Evolutionary conservation across 1,139 yeast species (phyloP).

Genomic region (Geotrichum bryndzae): DNA sequence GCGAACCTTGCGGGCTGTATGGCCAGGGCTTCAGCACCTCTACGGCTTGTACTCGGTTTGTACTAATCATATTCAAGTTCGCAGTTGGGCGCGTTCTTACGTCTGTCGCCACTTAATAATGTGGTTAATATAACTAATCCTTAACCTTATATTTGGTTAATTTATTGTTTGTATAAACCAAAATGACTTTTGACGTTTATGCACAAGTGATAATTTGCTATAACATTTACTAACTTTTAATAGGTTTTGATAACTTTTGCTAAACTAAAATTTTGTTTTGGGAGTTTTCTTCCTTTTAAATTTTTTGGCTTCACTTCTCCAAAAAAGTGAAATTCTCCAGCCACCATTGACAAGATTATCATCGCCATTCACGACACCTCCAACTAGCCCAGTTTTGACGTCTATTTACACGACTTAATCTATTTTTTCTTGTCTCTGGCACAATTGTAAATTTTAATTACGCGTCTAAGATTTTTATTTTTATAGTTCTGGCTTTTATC

Average conservation of each 20-base stretch:
- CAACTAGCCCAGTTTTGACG: not conserved
- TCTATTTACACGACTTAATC: not conserved
- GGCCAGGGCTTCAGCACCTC: not conserved
- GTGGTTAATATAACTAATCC: not conserved
- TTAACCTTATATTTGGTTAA: not conserved
- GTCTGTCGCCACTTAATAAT: not conserved
- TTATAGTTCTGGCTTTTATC: not conserved
- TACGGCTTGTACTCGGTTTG: not conserved
- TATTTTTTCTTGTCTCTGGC: not conserved
- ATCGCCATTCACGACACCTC: not conserved
- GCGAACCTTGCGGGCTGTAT: not conserved
- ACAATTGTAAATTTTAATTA: not conserved
- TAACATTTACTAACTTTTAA: not conserved
- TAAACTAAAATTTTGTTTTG: not conserved
- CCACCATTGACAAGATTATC: not conserved
- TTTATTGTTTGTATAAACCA: not conserved
- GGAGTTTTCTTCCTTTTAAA: not conserved
- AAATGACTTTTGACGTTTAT: not conserved
- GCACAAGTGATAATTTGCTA: not conserved
- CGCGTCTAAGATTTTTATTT: not conserved
- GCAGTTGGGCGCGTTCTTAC: not conserved
- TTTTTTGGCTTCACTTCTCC: not conserved
- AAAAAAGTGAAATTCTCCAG: not conserved
- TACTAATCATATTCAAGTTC: not conserved
- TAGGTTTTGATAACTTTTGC: not conserved